Evolutionary conservation across 352 stramenopile genomes (phyloP).

Genomic region (Phytophthora gonapodyides): DNA sequence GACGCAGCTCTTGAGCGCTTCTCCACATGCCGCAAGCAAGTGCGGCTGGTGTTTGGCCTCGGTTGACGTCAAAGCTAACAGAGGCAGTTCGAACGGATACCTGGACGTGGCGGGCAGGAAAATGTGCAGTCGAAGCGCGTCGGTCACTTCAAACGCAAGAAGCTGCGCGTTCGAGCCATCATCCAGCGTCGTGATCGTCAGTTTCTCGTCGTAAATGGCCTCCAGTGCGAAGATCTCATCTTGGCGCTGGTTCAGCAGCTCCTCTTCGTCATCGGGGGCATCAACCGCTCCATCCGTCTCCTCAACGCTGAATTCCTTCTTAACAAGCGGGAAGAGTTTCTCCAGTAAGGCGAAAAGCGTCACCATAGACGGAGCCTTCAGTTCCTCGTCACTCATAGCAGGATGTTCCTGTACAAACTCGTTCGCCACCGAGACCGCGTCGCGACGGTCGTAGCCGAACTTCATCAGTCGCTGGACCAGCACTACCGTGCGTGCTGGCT

Average conservation of each 20-base stretch:
- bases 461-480: constrained; percentile 79
- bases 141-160: constrained; percentile 52
- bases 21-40: constrained; percentile 50
- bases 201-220: constrained; percentile 83
- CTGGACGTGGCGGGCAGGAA: constrained; percentile 51
- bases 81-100: constrained; percentile 79
- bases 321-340: constrained; percentile 48
- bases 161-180: constrained; percentile 30
- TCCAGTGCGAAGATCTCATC: constrained; percentile 83
- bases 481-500: constrained; percentile 34
- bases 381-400: constrained; percentile 31
- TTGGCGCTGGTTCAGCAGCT: constrained; percentile 57
- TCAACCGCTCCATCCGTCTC: constrained; percentile 22
- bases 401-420: constrained; percentile 39
- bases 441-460: constrained; percentile 71
- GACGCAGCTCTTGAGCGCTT: constrained; percentile 54
- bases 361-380: constrained; percentile 41
- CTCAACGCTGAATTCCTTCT: constrained; percentile 45
- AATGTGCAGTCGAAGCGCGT: constrained; percentile 59
- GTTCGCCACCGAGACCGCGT: constrained; percentile 53
- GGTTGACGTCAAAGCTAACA: constrained; percentile 54
- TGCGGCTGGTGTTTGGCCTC: constrained; percentile 46
- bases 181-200: constrained; percentile 37
- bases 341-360: constrained; percentile 48
- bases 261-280: constrained; percentile 34